phyloP scores from a whole-genome alignment of 768 basidiomycete species.

The Neoboletus magnificus region DNA sequence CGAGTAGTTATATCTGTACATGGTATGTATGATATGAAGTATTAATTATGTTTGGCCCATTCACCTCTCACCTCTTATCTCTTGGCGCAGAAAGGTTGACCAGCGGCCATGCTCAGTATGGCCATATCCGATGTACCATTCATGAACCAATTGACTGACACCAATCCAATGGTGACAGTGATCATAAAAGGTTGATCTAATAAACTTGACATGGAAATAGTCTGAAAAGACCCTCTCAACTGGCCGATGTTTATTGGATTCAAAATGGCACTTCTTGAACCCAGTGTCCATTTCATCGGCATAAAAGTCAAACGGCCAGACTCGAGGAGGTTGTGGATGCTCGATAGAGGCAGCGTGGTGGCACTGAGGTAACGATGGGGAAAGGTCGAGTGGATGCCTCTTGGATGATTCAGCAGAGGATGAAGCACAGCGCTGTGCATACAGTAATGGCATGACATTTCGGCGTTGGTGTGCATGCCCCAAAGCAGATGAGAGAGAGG shows the following conservation, averaged over 20 bases:
- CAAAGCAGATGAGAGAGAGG: no score
- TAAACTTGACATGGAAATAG: background rate
- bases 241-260: background rate
- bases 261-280: background rate
- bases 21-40: no score
- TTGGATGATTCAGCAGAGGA: no score
- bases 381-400: no score
- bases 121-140: background rate
- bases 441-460: no score
- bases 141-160: accelerated
- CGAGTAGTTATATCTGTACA: no score
- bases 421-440: no score
- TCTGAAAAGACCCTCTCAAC: background rate
- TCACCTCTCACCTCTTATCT: background rate
- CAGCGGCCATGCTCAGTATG: background rate
- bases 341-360: no score
- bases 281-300: background rate
- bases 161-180: background rate
- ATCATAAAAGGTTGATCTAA: background rate
- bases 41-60: no score
- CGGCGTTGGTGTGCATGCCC: no score
- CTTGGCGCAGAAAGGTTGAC: background rate
- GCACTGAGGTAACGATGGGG: no score
- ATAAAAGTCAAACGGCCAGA: background rate
- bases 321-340: background rate